Evolutionary conservation across 305 asterid species (phyloP).

Genomic region (Fraxinus angustifolia): DNA sequence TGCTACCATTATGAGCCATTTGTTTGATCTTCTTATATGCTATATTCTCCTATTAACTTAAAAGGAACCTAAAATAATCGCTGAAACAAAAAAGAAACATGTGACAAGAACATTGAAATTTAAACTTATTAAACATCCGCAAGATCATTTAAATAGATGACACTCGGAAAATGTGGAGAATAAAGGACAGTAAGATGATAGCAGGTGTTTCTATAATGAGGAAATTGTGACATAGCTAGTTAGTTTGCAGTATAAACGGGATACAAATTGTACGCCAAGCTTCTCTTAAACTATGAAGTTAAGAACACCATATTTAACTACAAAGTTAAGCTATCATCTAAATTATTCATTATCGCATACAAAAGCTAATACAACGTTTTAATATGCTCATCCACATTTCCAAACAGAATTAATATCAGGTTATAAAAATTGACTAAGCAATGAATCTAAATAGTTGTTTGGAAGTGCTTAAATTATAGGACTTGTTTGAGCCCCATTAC

Average conservation of each 20-base stretch:
- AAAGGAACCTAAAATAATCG: background rate
- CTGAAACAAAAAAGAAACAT: background rate
- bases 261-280: background rate
- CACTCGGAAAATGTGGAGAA: background rate
- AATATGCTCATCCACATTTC: background rate
- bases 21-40: background rate
- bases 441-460: background rate
- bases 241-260: background rate
- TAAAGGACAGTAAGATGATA: background rate
- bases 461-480: background rate
- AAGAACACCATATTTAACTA: background rate
- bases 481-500: too few species aligned
- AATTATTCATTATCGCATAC: background rate
- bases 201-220: background rate
- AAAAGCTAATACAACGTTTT: constrained; percentile 11
- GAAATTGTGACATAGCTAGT: background rate
- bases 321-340: background rate
- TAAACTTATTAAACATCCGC: background rate
- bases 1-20: background rate
- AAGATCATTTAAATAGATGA: background rate
- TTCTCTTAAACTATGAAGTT: background rate
- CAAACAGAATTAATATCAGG: constrained; percentile 2
- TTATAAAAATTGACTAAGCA: constrained; percentile 10
- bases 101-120: background rate
- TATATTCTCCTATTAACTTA: background rate